These are phyloP conservation scores for Protomyces inouyei DNA, from an alignment of 1,139 yeast genomes.

Conservation along the genomic window DNA sequence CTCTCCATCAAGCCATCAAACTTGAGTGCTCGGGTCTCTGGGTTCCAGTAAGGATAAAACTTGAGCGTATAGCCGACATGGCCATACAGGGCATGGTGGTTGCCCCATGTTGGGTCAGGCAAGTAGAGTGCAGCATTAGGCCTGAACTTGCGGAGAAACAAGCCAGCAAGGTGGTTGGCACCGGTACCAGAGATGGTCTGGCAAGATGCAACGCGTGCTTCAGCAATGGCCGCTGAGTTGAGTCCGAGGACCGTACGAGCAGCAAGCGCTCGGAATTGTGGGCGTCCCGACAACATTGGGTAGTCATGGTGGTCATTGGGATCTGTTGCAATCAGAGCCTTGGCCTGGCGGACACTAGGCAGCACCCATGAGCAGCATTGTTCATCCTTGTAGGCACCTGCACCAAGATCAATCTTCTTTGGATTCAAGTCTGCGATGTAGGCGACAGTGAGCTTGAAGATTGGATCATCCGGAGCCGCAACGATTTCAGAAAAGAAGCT, in stretches of 20 bases:
- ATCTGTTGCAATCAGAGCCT: conserved; percentile 51
- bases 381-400: conserved; percentile 88
- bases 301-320: conserved; percentile 84
- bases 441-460: conserved; percentile 74
- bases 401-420: conserved; percentile 60
- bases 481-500: conserved; percentile 33
- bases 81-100: conserved; percentile 77
- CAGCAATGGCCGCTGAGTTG: conserved; percentile 29
- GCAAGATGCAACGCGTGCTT: conserved; percentile 45
- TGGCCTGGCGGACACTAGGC: conserved; percentile 75
- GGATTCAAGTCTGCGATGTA: conserved; percentile 48
- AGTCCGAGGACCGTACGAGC: conserved; percentile 73
- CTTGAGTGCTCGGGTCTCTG: conserved; percentile 57
- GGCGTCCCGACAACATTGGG: conserved; percentile 73
- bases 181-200: conserved; percentile 96
- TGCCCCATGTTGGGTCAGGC: conserved; percentile 95
- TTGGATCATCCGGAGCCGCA: conserved; percentile 43
- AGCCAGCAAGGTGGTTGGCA: conserved; percentile 83
- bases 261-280: conserved; percentile 63
- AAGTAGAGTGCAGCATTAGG: conserved; percentile 52
- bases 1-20: conserved; percentile 44
- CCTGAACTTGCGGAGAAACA: conserved; percentile 52
- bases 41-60: conserved; percentile 75
- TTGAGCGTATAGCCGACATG: conserved; percentile 57
- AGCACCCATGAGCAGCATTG: conserved; percentile 82